Evolutionary conservation across 768 basidiomycete species (phyloP), one percentile per base, ranked within the genome.

Genomic region (Fomitopsis pulvina): DNA sequence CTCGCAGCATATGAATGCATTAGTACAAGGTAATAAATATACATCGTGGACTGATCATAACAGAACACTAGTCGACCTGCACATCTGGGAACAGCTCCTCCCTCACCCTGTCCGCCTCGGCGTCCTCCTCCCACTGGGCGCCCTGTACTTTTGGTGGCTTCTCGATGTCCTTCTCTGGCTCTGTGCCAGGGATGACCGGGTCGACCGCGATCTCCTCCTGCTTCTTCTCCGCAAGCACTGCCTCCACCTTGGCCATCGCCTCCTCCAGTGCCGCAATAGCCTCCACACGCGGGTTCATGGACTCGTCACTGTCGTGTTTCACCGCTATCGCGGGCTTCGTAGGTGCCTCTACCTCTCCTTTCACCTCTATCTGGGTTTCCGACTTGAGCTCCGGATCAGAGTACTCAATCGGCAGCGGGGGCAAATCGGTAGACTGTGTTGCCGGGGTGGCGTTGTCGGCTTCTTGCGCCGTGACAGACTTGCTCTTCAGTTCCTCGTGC

Each of bases 401-500:
- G 32, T 34, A 28, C 30, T 47, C 56, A 30, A 54, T 53, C 45
- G 29, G 18, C 21, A 22, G 48, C 26, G 46, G 46, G n/a, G 40
- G 42, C 6, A 30, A 9, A 14, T 29, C 52, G 40, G 49, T 54
- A 4, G 44, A 45, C 14, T 55, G 48, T 21, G 41, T 30, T n/a
- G 49, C 41, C 9, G 28, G 26, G 38, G 26, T 28, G 50, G 14
- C 34, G 4, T 5, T 4, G 6, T 12, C 14, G 6, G 14, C 34
- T 18, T 37, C 29, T 30, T 30, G 4, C 5, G 25, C n/a, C n/a
- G 7, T 37, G 7, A 18, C 34, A 5, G 34, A 14, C 42, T 69
- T 62, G 56, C 82, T 85, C 66, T 76, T 78, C 41, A 70, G 60
- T 5, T 79, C 74, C 41, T 71, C 71, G 16, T 64, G 68, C 1